These are phyloP conservation scores for Whalleya microplaca DNA, from an alignment of 2,329 filamentous ascomycete species.

Conservation along the genomic window DNA sequence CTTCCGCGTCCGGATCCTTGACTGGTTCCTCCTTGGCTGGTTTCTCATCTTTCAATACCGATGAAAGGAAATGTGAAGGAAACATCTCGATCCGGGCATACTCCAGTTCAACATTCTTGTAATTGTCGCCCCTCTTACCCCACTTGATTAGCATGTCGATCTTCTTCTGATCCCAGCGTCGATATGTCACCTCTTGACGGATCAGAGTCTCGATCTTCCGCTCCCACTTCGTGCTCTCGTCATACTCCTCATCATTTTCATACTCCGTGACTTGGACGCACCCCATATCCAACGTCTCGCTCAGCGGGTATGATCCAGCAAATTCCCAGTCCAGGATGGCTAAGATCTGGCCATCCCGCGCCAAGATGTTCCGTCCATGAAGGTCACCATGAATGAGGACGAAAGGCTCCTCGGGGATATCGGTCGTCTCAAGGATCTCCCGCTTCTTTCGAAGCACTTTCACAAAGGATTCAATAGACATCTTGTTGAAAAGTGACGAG, in stretches of 20 bases:
- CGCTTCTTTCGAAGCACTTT: neutral
- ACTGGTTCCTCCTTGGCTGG: too few species aligned
- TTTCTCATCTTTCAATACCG: too few species aligned
- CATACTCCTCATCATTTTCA: neutral
- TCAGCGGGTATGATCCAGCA: slow-evolving; percentile 15
- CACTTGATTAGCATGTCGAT: slow-evolving; percentile 6
- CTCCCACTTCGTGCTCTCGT: slow-evolving; percentile 2
- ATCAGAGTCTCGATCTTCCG: neutral
- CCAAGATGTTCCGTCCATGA: slow-evolving; percentile 15
- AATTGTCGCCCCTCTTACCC: neutral
- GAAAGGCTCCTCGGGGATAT: slow-evolving; percentile 12
- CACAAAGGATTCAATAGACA: too few species aligned
- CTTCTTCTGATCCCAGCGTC: neutral
- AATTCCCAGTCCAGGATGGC: slow-evolving; percentile 18
- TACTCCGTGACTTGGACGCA: neutral
- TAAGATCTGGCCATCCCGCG: neutral
- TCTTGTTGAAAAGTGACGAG: neutral
- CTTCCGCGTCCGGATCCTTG: too few species aligned
- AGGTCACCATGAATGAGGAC: slow-evolving; percentile 17
- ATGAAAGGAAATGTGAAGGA: too few species aligned
- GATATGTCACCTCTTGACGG: too few species aligned
- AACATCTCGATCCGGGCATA: too few species aligned
- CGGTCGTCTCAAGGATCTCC: neutral
- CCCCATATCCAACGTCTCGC: slow-evolving; percentile 4
- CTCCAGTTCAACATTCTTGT: too few species aligned